Evolutionary conservation across 2,329 filamentous ascomycete genomes (phyloP), one percentile per base, ranked within the genome.

Genomic region (Didymella lethalis): DNA sequence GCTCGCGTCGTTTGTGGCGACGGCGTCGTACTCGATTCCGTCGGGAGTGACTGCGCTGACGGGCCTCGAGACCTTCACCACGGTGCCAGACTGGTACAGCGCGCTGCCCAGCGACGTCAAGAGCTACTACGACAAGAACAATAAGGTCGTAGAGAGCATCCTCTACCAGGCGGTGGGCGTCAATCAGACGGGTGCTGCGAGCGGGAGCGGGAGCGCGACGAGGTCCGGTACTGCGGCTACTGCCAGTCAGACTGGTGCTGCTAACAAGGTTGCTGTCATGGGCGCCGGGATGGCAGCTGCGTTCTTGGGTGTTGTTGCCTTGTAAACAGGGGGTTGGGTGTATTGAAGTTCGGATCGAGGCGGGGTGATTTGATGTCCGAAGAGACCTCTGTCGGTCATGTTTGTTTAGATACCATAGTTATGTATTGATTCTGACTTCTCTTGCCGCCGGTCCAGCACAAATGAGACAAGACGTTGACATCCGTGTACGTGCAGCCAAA

Each of bases 21-120:
- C 68, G 4, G 69, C 69, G 4, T 54, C 48, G 2, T 61, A 65
- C 53, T 48, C 31, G 10, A 65, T 71, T 20, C 67, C 66, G 7
- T 29, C 48, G 18, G 58, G 50, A 1, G 66, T 70, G 16, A 69
- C 65, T 2, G 36, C 64, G 32, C 12, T 67, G 16, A 26, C n/a
- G 7, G 59, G 53, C 8, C 16, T 68, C 2, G 60, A 62, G 43
- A 66, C 64, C 0, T 64, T 66, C 53, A 68, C 65, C 2, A 57
- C 55, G 2, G 54, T 61, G 23, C 67, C 68, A 0, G 61, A 43
- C 0, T 71, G 69, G 69, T 71, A 69, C 56, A 62, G 51, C 23
- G 67, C 66, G 34, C 62, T 71, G 14, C 69, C 69, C 3, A 64
- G 57, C 53, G 62, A 71, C 25, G 52, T 71, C 20, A 68, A 66